A percentile compares a stretch with the other conserved stretches of the same genome.
These are phyloP conservation scores for Tilletia setariae DNA, from an alignment of 1,284 basidiomycete species.

Conservation along the genomic window DNA sequence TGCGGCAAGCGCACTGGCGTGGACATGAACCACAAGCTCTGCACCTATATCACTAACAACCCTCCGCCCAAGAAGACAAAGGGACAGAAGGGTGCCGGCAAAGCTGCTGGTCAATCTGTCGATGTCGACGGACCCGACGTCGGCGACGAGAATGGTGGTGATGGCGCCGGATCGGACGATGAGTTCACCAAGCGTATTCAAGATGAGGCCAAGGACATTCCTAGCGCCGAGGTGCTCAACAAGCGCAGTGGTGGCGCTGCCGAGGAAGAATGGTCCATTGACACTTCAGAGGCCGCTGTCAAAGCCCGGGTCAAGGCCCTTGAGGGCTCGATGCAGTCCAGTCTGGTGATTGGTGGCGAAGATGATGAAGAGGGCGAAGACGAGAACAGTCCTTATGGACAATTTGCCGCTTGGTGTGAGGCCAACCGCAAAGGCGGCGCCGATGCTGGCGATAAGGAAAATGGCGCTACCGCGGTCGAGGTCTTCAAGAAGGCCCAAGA, in stretches of 20 bases:
- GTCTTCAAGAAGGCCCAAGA: slow-evolving; percentile 89
- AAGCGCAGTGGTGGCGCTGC: slow-evolving; percentile 55
- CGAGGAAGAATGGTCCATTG: slow-evolving; percentile 80
- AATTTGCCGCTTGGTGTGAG: slow-evolving; percentile 80
- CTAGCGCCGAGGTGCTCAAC: slow-evolving; percentile 59
- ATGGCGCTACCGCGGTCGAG: slow-evolving; percentile 60
- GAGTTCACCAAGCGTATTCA: slow-evolving; percentile 60
- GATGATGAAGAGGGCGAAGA: slow-evolving; percentile 70
- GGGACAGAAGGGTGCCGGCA: slow-evolving; percentile 52
- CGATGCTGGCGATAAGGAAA: slow-evolving; percentile 31
- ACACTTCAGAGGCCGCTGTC: slow-evolving; percentile 87
- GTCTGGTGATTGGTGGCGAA: slow-evolving; percentile 65
- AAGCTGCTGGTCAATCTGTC: slow-evolving; percentile 69
- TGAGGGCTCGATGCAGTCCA: slow-evolving; percentile 64
- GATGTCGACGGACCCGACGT: slow-evolving; percentile 48
- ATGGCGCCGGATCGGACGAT: slow-evolving; percentile 56
- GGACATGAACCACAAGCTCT: slow-evolving; percentile 96
- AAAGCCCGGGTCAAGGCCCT: slow-evolving; percentile 78
- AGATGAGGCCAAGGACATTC: slow-evolving; percentile 55
- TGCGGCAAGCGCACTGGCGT: slow-evolving; percentile 87
- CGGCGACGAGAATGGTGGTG: slow-evolving; percentile 31
- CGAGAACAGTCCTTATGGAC: slow-evolving; percentile 66
- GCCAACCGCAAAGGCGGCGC: slow-evolving; percentile 66
- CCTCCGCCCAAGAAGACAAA: slow-evolving; percentile 69
- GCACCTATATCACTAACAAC: slow-evolving; percentile 95